Percentiles rank a stretch among this genome's conserved stretches.
Evolutionary conservation across 352 stramenopile genomes (phyloP).

Genomic region (Pythium periplocum): DNA sequence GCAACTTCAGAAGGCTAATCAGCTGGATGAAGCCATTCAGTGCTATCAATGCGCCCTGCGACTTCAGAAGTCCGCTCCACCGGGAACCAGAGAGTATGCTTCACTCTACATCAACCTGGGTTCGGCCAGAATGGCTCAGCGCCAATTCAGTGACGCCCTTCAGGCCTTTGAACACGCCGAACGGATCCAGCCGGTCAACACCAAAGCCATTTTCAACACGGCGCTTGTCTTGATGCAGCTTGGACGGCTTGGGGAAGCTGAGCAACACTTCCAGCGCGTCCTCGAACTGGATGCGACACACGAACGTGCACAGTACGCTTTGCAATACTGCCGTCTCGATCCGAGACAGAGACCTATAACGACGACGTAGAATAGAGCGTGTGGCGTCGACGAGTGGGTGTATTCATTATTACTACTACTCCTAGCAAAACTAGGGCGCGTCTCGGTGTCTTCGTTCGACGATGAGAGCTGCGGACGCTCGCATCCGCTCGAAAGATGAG

Average conservation of each 20-base stretch:
- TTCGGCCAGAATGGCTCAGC: conserved; percentile 41
- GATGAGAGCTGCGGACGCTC: too few species aligned
- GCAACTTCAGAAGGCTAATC: conserved; percentile 45
- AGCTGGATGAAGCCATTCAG: conserved; percentile 35
- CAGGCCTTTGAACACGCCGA: conserved; percentile 32
- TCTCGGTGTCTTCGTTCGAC: too few species aligned
- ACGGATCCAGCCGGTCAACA: conserved; percentile 44
- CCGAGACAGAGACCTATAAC: too few species aligned
- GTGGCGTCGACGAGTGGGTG: too few species aligned
- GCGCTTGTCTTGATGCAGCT: conserved; percentile 48
- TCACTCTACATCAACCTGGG: conserved; percentile 69
- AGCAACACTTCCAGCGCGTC: conserved; percentile 23
- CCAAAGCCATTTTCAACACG: conserved; percentile 57
- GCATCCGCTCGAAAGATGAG: too few species aligned
- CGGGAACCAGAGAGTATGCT: conserved; percentile 34
- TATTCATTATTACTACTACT: too few species aligned
- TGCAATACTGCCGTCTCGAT: conserved; percentile 7
- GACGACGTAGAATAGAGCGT: too few species aligned
- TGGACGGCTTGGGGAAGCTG: conserved; percentile 16
- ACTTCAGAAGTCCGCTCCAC: conserved; percentile 17
- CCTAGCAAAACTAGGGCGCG: too few species aligned
- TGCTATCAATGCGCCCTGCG: conserved; percentile 48
- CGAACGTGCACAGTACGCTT: conserved; percentile 5
- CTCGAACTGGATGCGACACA: conserved; percentile 15
- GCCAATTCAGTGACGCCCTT: conserved; percentile 30